phyloP scores from a whole-genome alignment of 176 grass and related monocot genomes.

The Bothriochloa decipiens region DNA sequence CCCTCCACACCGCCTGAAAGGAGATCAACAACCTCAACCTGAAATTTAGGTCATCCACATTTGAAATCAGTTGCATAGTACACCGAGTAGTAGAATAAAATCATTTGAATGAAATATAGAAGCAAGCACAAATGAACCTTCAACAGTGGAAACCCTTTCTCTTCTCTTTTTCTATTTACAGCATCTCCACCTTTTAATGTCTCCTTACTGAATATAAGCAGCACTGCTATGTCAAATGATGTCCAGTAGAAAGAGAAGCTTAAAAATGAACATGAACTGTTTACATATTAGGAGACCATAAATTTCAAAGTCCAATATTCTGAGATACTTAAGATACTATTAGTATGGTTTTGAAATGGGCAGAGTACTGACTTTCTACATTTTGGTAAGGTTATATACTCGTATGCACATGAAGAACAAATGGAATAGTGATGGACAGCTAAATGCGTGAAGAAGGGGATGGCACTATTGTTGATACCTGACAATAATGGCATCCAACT shows the following conservation, averaged over 20 bases:
- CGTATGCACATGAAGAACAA: conserved; percentile 10
- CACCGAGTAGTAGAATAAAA: not conserved
- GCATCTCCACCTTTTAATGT: conserved; percentile 56
- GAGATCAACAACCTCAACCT: conserved; percentile 78
- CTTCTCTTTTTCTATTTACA: conserved; percentile 69
- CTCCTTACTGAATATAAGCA: conserved; percentile 61
- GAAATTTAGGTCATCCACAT: conserved; percentile 29
- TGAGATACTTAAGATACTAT: not conserved
- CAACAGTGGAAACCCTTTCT: conserved; percentile 53
- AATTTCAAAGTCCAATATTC: conserved; percentile 10
- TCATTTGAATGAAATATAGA: conserved; percentile 14
- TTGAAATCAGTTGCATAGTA: not conserved
- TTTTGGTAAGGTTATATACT: not conserved
- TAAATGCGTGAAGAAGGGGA: conserved; percentile 24
- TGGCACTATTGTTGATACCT: conserved; percentile 45
- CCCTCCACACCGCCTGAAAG: conserved; percentile 51
- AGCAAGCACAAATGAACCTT: conserved; percentile 42
- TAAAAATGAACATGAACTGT: conserved; percentile 22
- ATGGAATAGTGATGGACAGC: not conserved
- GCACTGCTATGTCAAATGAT: conserved; percentile 19
- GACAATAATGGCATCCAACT: conserved; percentile 68
- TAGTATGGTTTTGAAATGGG: not conserved
- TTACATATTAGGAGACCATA: conserved; percentile 5
- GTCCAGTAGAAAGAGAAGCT: conserved; percentile 10
- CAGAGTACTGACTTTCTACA: not conserved